Evolutionary conservation across 192 early-diverging fungal genomes (phyloP), one percentile per base, ranked within the genome.

Genomic region (Haplosporangium gracile): DNA sequence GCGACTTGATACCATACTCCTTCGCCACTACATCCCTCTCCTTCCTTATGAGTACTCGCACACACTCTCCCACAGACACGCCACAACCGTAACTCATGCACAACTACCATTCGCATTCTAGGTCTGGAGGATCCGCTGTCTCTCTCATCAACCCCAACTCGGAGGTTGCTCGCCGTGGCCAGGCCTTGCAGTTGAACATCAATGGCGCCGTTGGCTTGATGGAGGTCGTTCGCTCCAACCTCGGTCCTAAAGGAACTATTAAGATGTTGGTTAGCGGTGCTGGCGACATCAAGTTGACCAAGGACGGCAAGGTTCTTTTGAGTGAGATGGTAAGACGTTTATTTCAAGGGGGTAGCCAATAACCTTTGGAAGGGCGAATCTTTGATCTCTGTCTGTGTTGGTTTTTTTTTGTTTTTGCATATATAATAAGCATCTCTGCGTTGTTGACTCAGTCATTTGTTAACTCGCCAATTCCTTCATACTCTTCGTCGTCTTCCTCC

Each of bases 201-300:
- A 97, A 94, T 73, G 97, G 97, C 36, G 99, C 97, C 20, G 92
- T 97, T 68, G 99, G 99, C 70, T 92, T 99, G 76, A 97, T 98
- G 88, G 97, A 98, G 79, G 99, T 99, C 29, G 90, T 99, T 34
- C 94, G 94, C 79, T 96, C 98, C 53, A 99, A 99, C 90, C 94
- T 99, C 74, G 98, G 98, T 26, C 99, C 99, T 13, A 96, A 96
- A 88, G 99, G 99, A 49, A 99, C 99, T 26, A 96, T 99, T 88
- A 99, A 99, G 91, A 98, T 99, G 95, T 93, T 99, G 70, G 99
- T 99, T 24, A 96, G 97, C 82, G 99, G 99, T 47, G 94, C 97
- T 55, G 98, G 98, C 78, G 94, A 94, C 79, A 96, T 98, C 87
- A 99, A 98, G 88, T 90, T 99, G 74, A 99, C 99, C 51, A 99